phyloP scores from a whole-genome alignment of 2,329 filamentous ascomycete genomes.

The Arthrobotrys iridis region DNA sequence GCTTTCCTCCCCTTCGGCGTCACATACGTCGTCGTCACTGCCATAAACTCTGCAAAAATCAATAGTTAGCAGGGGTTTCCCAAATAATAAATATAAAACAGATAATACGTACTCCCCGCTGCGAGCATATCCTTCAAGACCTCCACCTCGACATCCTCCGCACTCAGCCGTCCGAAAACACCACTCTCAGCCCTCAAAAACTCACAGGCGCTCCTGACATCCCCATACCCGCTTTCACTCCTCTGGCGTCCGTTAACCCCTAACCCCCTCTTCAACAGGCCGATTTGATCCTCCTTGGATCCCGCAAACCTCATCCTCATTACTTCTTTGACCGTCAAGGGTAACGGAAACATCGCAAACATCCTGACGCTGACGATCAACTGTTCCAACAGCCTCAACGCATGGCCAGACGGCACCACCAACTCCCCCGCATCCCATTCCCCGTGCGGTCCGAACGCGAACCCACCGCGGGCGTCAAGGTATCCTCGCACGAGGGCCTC shows the following conservation, averaged over 20 bases:
- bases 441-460: constrained; percentile 1
- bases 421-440: constrained; percentile 29
- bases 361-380: constrained; percentile 20
- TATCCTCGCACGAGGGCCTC: constrained; percentile 33
- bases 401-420: constrained; percentile 7
- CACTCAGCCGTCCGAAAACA: constrained; percentile 68
- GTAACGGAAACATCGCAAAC: constrained; percentile 42
- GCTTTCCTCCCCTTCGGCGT: constrained; percentile 63
- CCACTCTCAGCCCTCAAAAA: constrained; percentile 61
- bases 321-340: constrained; percentile 40
- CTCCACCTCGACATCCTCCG: constrained; percentile 74
- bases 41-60: constrained; percentile 17
- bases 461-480: background rate
- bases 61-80: constrained; percentile 51
- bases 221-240: constrained; percentile 56
- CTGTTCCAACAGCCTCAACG: constrained; percentile 25
- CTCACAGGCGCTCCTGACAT: constrained; percentile 49
- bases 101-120: constrained; percentile 67
- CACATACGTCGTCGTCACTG: constrained; percentile 60
- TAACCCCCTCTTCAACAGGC: constrained; percentile 29
- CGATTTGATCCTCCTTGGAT: constrained; percentile 37
- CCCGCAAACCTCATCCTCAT: constrained; percentile 47
- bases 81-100: background rate
- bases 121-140: constrained; percentile 74
- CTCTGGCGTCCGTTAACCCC: constrained; percentile 37